phyloP scores from a whole-genome alignment of 2,329 filamentous ascomycete species.

The Thelonectria olida region DNA sequence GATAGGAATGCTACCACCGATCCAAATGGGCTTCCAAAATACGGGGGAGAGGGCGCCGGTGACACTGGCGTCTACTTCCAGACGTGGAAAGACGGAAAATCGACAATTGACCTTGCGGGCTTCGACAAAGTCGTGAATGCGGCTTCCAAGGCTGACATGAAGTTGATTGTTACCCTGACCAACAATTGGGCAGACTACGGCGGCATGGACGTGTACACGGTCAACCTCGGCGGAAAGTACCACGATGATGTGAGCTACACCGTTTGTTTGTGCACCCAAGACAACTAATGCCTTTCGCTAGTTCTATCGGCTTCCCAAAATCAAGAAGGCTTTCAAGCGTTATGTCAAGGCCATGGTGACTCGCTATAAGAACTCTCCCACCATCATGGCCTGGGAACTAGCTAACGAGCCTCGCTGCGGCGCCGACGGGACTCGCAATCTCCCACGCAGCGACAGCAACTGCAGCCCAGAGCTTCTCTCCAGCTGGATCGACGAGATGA shows the following conservation, averaged over 20 bases:
- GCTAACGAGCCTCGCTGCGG: constrained; percentile 68
- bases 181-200: constrained; percentile 70
- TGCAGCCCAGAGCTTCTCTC: constrained; percentile 66
- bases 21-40: constrained; percentile 29
- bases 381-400: constrained; percentile 75
- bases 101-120: constrained; percentile 61
- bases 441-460: constrained; percentile 50
- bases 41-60: constrained; percentile 22
- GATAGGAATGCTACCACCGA: constrained; percentile 57
- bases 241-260: constrained; percentile 44
- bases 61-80: constrained; percentile 60
- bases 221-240: constrained; percentile 61
- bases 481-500: constrained; percentile 66
- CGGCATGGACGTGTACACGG: constrained; percentile 67
- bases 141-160: constrained; percentile 67
- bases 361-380: constrained; percentile 65
- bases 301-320: constrained; percentile 60
- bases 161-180: constrained; percentile 63
- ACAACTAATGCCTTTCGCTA: constrained; percentile 18
- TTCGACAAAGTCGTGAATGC: constrained; percentile 71
- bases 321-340: constrained; percentile 62
- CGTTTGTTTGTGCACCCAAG: not conserved
- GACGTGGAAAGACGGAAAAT: constrained; percentile 69
- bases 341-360: constrained; percentile 69
- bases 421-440: constrained; percentile 50